These are phyloP conservation scores for Phoenix roebelenii DNA, from an alignment of 176 grass and related monocot genomes.

Conservation along the genomic window DNA sequence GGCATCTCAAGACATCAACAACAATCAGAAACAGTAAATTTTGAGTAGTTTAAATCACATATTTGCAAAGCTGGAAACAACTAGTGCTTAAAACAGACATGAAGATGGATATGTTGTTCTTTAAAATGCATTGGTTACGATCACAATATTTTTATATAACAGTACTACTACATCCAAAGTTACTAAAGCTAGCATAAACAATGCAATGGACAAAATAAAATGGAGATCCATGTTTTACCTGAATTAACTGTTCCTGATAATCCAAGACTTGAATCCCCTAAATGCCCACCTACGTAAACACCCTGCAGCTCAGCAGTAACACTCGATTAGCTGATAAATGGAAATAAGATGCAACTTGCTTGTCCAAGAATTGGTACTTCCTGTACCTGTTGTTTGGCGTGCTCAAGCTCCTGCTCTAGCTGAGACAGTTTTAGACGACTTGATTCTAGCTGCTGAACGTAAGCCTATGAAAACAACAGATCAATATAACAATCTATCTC, in stretches of 20 bases:
- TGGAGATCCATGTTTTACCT: constrained; percentile 24
- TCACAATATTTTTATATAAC: too few relatives aligned
- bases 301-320: constrained; percentile 24
- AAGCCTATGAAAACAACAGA: constrained; percentile 40
- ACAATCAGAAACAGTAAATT: too few relatives aligned
- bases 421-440: constrained; percentile 80
- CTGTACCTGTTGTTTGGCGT: constrained; percentile 55
- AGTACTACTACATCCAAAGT: too few relatives aligned
- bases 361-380: background rate
- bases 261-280: constrained; percentile 42
- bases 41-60: too few relatives aligned
- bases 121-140: too few relatives aligned
- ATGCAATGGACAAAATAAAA: background rate
- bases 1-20: too few relatives aligned
- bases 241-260: constrained; percentile 47
- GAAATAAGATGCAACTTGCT: background rate
- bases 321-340: background rate
- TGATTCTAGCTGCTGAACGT: constrained; percentile 89
- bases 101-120: too few relatives aligned
- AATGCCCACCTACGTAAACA: constrained; percentile 29
- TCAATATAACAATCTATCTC: too few relatives aligned
- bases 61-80: too few relatives aligned
- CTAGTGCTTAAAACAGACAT: too few relatives aligned
- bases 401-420: constrained; percentile 72
- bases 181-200: background rate